Evolutionary conservation across 2,329 filamentous ascomycete species (phyloP).

Genomic region (Aspergillus proliferans): DNA sequence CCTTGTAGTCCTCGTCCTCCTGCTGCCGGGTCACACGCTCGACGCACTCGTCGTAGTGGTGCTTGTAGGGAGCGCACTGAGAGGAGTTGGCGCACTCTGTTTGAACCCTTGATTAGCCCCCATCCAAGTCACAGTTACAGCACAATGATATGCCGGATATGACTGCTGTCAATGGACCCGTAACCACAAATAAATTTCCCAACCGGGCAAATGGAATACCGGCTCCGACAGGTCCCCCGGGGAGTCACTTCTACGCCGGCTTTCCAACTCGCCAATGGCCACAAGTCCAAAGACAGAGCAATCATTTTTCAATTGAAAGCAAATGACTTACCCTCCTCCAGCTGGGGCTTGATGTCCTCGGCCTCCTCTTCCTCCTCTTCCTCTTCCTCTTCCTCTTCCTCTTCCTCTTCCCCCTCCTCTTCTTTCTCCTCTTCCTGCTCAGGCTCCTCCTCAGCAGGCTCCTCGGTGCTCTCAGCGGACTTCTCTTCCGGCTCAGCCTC

Average conservation of each 20-base stretch:
- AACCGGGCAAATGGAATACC: no score
- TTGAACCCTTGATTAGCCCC: conserved; percentile 7
- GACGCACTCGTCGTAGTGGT: conserved; percentile 97
- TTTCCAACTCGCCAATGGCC: conserved; percentile 6
- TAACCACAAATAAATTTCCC: no score
- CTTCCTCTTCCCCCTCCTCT: conserved; percentile 57
- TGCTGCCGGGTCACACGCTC: conserved; percentile 73
- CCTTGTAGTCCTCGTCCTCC: conserved; percentile 65
- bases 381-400: conserved; percentile 68
- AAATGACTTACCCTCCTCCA: conserved; percentile 78
- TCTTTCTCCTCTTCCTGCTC: conserved; percentile 51
- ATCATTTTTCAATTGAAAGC: background rate
- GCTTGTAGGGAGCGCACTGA: conserved; percentile 81
- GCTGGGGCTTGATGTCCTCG: conserved; percentile 76
- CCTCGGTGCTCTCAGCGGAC: conserved; percentile 3
- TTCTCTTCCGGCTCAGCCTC: conserved; percentile 37
- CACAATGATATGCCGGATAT: no score
- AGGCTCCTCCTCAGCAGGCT: conserved; percentile 40
- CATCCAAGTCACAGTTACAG: background rate
- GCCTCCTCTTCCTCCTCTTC: conserved; percentile 78
- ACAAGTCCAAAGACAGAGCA: conserved; percentile 4
- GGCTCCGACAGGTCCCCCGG: no score
- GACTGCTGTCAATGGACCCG: no score
- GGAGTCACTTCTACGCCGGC: no score
- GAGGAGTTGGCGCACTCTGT: conserved; percentile 84